phyloP scores from a whole-genome alignment of 2,329 filamentous ascomycete genomes.

The Microsporum ferrugineum region DNA sequence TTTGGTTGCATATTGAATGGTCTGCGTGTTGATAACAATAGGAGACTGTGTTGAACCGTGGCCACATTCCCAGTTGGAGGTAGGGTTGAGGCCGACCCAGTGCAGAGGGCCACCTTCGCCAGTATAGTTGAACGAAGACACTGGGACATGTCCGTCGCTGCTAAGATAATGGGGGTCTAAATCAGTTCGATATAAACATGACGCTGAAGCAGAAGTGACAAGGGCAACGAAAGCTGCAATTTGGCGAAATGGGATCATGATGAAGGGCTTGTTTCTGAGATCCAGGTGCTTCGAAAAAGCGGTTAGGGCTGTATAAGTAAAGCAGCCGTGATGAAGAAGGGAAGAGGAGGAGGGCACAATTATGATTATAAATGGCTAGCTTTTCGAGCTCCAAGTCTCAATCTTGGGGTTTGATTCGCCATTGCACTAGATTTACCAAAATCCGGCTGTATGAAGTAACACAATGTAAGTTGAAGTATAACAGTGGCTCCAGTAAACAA shows the following conservation, averaged over 20 bases:
- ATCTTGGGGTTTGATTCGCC: not conserved
- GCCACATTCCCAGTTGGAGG: not conserved
- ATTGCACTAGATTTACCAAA: not conserved
- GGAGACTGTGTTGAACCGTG: not conserved
- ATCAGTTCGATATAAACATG: not conserved
- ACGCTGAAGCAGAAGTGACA: not conserved
- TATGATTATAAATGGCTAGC: not conserved
- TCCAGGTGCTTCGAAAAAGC: not conserved
- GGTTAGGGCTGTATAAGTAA: not conserved
- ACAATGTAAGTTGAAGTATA: not conserved
- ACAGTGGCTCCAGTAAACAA: not conserved
- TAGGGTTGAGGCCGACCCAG: not conserved
- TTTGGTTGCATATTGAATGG: not conserved
- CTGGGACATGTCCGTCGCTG: not conserved
- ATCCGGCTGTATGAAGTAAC: not conserved
- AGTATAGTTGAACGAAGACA: not conserved
- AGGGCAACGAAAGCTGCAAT: not conserved
- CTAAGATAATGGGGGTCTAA: not conserved
- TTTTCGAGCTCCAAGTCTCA: not conserved
- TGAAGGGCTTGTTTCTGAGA: not conserved
- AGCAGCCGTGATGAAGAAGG: not conserved
- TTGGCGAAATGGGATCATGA: not conserved
- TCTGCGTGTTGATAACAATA: not conserved
- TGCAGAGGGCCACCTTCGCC: not conserved
- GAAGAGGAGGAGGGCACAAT: not conserved